These are phyloP conservation scores for Diplogelasinospora grovesii DNA, from an alignment of 495 filamentous ascomycete genomes.

Conservation along the genomic window DNA sequence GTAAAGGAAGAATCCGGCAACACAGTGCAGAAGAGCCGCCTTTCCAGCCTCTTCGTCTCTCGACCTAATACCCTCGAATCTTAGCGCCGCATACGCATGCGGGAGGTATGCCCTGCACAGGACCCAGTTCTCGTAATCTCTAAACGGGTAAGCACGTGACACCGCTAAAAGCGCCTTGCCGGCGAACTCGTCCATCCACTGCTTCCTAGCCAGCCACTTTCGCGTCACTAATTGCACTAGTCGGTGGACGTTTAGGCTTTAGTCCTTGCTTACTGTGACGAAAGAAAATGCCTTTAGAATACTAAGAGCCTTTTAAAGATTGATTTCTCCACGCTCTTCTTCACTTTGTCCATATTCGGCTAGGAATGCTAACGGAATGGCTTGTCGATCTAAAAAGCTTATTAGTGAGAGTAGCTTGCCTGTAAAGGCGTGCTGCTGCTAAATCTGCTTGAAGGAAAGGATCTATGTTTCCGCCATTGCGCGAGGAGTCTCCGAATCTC, in stretches of 20 bases:
- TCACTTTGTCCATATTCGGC: slow-evolving; percentile 8
- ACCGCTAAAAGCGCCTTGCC: too few species aligned
- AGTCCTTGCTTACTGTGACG: slow-evolving; percentile 9
- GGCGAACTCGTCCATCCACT: slow-evolving; percentile 18
- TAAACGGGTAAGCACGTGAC: slow-evolving; percentile 25
- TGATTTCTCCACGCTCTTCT: slow-evolving; percentile 7
- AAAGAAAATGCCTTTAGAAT: too few species aligned
- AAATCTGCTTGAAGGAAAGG: slow-evolving; percentile 32
- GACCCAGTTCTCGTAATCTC: too few species aligned
- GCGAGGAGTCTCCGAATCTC: too few species aligned
- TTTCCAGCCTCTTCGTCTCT: too few species aligned
- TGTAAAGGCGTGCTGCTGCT: slow-evolving; percentile 23
- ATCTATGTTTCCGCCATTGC: slow-evolving; percentile 28
- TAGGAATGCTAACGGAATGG: slow-evolving; percentile 31
- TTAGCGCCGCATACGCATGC: too few species aligned
- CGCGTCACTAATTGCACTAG: too few species aligned
- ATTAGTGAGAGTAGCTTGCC: slow-evolving; percentile 40
- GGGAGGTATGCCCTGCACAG: too few species aligned
- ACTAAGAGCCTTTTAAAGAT: slow-evolving; percentile 26
- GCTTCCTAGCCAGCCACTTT: slow-evolving; percentile 33
- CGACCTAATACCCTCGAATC: too few species aligned
- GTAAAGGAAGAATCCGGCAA: slow-evolving; percentile 8
- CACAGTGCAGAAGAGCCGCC: slow-evolving; percentile 1
- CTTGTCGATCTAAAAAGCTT: slow-evolving; percentile 33
- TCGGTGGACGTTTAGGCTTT: slow-evolving; percentile 33